Conservation (phyloP, 2,329 filamentous ascomycete genomes). For the Ambrosiella cleistominuta region DNA sequence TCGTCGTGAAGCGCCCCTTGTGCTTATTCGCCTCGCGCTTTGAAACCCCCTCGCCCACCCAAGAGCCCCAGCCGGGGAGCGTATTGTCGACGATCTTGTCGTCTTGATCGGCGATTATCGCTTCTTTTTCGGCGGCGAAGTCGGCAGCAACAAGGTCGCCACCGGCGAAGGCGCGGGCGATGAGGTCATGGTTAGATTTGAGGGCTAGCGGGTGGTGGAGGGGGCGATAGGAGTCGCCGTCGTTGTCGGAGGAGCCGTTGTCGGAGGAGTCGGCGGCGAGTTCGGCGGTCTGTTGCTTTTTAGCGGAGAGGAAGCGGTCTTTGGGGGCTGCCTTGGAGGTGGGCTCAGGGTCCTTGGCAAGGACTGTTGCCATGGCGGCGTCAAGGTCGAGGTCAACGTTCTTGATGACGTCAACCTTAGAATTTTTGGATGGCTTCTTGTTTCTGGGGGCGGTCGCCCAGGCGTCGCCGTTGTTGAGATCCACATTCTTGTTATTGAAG, state of each 20-base stretch:
- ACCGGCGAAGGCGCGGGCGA: conserved; percentile 73
- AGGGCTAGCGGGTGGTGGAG: conserved; percentile 33
- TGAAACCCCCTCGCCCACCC: conserved; percentile 71
- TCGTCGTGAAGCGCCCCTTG: conserved; percentile 43
- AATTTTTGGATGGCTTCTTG: conserved; percentile 18
- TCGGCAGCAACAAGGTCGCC: conserved; percentile 68
- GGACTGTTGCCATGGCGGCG: conserved; percentile 8
- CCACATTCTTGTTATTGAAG: conserved; percentile 12
- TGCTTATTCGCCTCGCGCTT: conserved; percentile 49
- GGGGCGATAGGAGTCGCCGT: conserved; percentile 19
- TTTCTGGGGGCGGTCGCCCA: conserved; percentile 14
- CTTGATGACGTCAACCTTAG: conserved; percentile 12
- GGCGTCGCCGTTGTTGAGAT: conserved; percentile 6
- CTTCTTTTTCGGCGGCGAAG: conserved; percentile 66
- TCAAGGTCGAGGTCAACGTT: conserved; percentile 9
- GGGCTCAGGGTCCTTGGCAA: not conserved
- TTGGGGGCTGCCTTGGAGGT: not conserved
- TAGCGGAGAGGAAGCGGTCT: not conserved
- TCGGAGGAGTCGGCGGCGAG: conserved; percentile 7
- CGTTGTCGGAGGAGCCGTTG: conserved; percentile 1
- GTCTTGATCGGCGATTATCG: conserved; percentile 55
- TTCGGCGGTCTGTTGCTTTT: not conserved
- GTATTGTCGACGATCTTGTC: conserved; percentile 68
- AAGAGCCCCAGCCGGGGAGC: conserved; percentile 87
- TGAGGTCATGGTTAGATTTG: conserved; percentile 43